Conservation (phyloP, 441 rosid species). For the Arabidopsis lyrata region DNA sequence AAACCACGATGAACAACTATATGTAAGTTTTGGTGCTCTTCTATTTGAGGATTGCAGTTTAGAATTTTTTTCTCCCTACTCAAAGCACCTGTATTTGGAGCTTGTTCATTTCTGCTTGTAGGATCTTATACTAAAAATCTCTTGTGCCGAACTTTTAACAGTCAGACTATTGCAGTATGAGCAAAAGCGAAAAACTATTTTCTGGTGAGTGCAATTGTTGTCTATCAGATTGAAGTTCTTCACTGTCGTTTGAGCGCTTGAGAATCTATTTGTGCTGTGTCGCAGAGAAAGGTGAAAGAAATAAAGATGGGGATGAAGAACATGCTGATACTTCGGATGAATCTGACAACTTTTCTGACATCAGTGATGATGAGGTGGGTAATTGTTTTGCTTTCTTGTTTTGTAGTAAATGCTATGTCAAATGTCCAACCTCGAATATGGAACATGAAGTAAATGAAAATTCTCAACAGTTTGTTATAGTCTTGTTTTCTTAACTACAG, state of each 20-base stretch:
- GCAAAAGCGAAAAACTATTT: constrained; percentile 43
- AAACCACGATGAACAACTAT: constrained; percentile 29
- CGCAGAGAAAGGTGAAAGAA: constrained; percentile 44
- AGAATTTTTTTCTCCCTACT: neutral
- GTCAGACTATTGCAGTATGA: constrained; percentile 39
- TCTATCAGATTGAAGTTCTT: constrained; percentile 8
- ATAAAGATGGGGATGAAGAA: constrained; percentile 48
- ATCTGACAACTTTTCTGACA: constrained; percentile 79
- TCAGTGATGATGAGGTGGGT: constrained; percentile 83
- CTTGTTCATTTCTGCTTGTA: constrained; percentile 16
- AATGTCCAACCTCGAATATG: constrained; percentile 16
- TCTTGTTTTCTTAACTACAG: neutral
- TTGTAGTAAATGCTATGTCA: constrained; percentile 17
- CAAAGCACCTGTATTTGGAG: constrained; percentile 1
- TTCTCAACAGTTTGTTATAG: neutral
- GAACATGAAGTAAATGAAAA: neutral
- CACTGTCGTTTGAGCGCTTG: neutral
- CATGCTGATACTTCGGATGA: constrained; percentile 54
- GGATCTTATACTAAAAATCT: constrained; percentile 10
- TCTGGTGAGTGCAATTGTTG: constrained; percentile 40
- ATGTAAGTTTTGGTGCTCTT: constrained; percentile 30
- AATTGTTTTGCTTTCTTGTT: constrained; percentile 24
- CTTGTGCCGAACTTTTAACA: constrained; percentile 34
- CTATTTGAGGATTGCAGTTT: constrained; percentile 16
- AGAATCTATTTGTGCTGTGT: constrained; percentile 21